Conservation (phyloP, 179 eudicot genomes). For the Dionaea muscipula region DNA sequence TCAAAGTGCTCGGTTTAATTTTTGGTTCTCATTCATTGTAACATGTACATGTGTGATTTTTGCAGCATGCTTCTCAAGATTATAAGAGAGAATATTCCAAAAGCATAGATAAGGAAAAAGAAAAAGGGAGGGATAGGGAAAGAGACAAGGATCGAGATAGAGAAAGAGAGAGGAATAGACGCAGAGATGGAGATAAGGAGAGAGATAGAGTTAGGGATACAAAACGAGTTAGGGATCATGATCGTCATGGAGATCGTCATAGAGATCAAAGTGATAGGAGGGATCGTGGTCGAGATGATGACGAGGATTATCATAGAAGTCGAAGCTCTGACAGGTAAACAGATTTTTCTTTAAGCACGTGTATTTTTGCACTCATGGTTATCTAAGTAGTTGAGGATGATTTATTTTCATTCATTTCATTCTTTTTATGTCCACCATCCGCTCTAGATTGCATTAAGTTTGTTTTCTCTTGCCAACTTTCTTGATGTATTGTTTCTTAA, state of each 20-base stretch:
- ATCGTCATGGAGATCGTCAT: slow-evolving; percentile 30
- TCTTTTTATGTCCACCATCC: background rate
- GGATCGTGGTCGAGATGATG: slow-evolving; percentile 34
- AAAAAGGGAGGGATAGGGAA: slow-evolving; percentile 20
- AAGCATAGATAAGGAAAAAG: slow-evolving; percentile 23
- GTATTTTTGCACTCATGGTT: too few species aligned
- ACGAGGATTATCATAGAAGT: slow-evolving; percentile 39
- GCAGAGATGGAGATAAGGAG: slow-evolving; percentile 13
- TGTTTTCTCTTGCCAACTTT: background rate
- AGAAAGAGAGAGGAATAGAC: slow-evolving; percentile 18
- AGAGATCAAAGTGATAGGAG: slow-evolving; percentile 15
- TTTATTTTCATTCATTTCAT: too few species aligned
- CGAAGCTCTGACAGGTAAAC: slow-evolving; percentile 50
- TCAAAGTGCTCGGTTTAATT: too few species aligned
- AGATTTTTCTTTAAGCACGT: background rate
- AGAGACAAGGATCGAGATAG: slow-evolving; percentile 13
- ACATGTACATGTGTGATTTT: slow-evolving; percentile 3
- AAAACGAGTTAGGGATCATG: slow-evolving; percentile 29
- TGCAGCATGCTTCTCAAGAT: slow-evolving; percentile 26
- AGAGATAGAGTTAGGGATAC: slow-evolving; percentile 22
- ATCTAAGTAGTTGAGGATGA: too few species aligned
- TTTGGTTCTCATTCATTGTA: background rate
- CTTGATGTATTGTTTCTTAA: background rate
- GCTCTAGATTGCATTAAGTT: background rate
- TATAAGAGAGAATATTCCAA: slow-evolving; percentile 21